Evolutionary conservation across 768 basidiomycete genomes (phyloP).

Genomic region (Strobilomyces echinocephalus): DNA sequence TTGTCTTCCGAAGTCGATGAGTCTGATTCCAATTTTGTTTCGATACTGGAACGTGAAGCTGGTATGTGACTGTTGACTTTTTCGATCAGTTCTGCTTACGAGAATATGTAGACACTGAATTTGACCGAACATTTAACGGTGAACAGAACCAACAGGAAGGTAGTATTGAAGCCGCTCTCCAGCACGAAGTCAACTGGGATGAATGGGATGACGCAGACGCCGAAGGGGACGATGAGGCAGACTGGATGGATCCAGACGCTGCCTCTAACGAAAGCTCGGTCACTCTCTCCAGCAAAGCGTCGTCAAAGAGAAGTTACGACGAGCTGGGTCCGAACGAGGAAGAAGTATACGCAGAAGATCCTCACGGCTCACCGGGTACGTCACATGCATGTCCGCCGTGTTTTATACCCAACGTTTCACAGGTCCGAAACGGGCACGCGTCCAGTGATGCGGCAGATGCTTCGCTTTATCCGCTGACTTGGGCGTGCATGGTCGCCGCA

Average conservation of each 20-base stretch:
- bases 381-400: not conserved
- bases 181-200: constrained; percentile 24
- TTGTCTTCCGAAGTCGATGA: constrained; percentile 20
- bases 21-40: constrained; percentile 26
- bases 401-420: not conserved
- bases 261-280: constrained; percentile 49
- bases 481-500: not conserved
- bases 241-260: constrained; percentile 46
- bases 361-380: constrained; percentile 45
- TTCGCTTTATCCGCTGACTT: not conserved
- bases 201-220: constrained; percentile 35
- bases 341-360: constrained; percentile 30
- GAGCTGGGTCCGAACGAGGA: constrained; percentile 45
- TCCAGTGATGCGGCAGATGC: constrained; percentile 26
- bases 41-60: constrained; percentile 28
- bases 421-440: constrained; percentile 45
- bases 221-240: constrained; percentile 42
- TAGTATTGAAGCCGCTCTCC: constrained; percentile 15
- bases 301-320: constrained; percentile 48
- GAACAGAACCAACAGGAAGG: constrained; percentile 15
- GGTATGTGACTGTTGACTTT: constrained; percentile 16
- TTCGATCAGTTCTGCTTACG: constrained; percentile 2
- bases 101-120: constrained; percentile 20
- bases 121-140: constrained; percentile 20
- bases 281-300: constrained; percentile 49